Base-by-base conservation (phyloP, 371 early-diverging fungal genomes). In the Lichtheimia corymbifera region DNA sequence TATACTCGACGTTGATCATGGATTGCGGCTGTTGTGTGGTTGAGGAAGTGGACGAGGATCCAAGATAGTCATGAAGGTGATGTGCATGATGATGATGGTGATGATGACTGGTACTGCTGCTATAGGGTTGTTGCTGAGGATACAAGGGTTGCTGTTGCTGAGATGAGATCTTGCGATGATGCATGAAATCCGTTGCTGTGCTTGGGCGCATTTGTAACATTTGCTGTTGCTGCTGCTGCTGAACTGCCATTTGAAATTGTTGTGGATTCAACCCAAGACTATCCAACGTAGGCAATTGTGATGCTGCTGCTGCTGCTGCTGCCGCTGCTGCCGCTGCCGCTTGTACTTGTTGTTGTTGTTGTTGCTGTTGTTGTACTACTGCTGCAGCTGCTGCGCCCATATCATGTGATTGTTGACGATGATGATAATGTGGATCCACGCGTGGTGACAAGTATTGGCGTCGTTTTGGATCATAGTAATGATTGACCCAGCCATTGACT, bases 401-500 rank as follows among this genome's bases (percentile, higher is more conserved):
- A 15, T 58, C 49, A n/a, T 58, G 40, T 44, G 63, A 62, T 13
- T 58, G 67, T n/a, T 71, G 62, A 18, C 68, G 72, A 45, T 78
- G 72, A 12, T 63, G 66, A 43, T 69, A 66, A 50, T 75, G 72
- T 28, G 76, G 70, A 44, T 79, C 67, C 0, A 72, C 74, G 49
- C 75, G 69, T 55, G 66, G 68, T 7, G 77, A 74, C 15, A 77
- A 55, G 59, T 74, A 73, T n/a, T 74, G 72, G 47, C 77, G 57
- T 53, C 73, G 64, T 52, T 70, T 77, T 9, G 74, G 73, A 51
- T 71, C 75, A 58, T 76, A 71, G 53, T 77, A 80, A 44, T 77
- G 74, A 55, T 75, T 73, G 4, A 77, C 71, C 80, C 80, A 80
- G 4, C 73, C 70, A 63, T 71, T 73, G 3, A 64, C 58, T 0